Conservation (phyloP, 768 basidiomycete genomes). For the Podaxis sp. region DNA sequence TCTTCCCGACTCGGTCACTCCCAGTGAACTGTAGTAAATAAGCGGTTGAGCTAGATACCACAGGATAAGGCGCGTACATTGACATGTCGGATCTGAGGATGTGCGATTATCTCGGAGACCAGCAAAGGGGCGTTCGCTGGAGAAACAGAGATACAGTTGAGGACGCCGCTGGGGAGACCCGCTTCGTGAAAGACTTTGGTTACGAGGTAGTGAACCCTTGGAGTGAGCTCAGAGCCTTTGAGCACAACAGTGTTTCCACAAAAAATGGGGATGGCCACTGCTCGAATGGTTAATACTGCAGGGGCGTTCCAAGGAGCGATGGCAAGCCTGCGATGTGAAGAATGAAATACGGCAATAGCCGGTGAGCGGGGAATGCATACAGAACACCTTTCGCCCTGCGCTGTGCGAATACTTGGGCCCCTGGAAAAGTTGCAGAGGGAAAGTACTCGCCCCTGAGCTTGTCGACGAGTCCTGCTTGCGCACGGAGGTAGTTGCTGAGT, state of each 20-base stretch:
- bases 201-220: constrained; percentile 45
- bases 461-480: constrained; percentile 33
- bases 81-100: constrained; percentile 51
- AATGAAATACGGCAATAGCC: background rate
- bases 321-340: constrained; percentile 36
- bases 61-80: constrained; percentile 36
- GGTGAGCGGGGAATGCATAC: constrained; percentile 30
- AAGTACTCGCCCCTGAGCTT: constrained; percentile 44
- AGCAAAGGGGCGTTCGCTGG: constrained; percentile 41
- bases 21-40: constrained; percentile 47
- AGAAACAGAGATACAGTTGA: constrained; percentile 55
- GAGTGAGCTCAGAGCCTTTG: constrained; percentile 52
- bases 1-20: constrained; percentile 50
- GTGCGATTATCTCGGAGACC: constrained; percentile 53
- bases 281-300: constrained; percentile 41
- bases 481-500: constrained; percentile 27
- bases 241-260: constrained; percentile 60
- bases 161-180: constrained; percentile 58
- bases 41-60: background rate
- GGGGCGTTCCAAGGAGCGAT: constrained; percentile 63
- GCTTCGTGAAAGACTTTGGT: constrained; percentile 53
- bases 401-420: constrained; percentile 43
- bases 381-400: constrained; percentile 52
- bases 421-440: constrained; percentile 40
- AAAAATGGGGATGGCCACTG: constrained; percentile 44